Percentiles rank a stretch among this genome's conserved stretches.
Conservation (phyloP, 345 rosid genomes). For the Draba incana region DNA sequence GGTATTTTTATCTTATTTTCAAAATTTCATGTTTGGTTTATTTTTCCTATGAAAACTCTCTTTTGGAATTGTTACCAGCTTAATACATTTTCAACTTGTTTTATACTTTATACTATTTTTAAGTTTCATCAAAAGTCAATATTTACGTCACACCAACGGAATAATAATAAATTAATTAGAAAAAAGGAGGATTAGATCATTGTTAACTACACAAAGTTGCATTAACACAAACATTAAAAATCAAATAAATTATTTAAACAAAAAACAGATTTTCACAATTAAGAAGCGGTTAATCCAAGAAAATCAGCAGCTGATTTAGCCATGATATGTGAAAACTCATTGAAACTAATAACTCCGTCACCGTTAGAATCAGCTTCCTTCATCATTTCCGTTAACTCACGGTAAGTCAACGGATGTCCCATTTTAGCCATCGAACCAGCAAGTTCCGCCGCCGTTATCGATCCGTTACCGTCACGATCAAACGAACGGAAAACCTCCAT, state of each 20-base stretch:
- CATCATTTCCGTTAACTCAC: conserved; percentile 87
- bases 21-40: no score
- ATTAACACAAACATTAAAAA: background rate
- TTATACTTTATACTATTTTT: no score
- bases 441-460: conserved; percentile 70
- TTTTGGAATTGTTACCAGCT: no score
- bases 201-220: conserved; percentile 32
- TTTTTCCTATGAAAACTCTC: no score
- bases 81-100: no score
- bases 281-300: conserved; percentile 57
- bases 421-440: conserved; percentile 82
- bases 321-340: conserved; percentile 77
- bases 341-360: conserved; percentile 86
- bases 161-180: no score
- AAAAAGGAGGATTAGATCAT: no score
- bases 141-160: no score
- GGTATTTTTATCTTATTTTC: background rate
- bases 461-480: conserved; percentile 75
- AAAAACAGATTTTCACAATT: background rate
- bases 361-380: conserved; percentile 84
- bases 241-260: no score
- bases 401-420: conserved; percentile 78
- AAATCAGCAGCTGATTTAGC: conserved; percentile 79
- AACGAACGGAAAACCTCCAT: conserved; percentile 66
- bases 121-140: no score